Percentiles rank a stretch among this genome's conserved stretches.
Evolutionary conservation across 768 basidiomycete genomes (phyloP).

Genomic region (Leccinellum albellum): DNA sequence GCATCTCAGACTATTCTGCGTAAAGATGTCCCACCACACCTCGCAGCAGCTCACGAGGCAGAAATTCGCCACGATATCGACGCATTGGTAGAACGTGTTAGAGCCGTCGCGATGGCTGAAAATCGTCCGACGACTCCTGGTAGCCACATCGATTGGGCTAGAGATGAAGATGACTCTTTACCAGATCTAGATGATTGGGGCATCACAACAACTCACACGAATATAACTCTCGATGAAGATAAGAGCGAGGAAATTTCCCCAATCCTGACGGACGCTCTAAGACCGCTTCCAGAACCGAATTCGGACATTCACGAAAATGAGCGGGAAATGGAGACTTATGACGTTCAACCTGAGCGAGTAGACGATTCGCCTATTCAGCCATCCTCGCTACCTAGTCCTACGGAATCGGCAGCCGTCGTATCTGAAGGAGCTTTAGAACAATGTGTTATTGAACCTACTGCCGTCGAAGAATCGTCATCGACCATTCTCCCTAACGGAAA

Average conservation of each 20-base stretch:
- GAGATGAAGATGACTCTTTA: conserved; percentile 75
- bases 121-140: conserved; percentile 67
- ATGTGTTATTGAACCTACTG: conserved; percentile 12
- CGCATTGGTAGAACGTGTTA: conserved; percentile 72
- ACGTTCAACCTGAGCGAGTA: conserved; percentile 4
- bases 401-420: not conserved
- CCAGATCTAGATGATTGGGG: conserved; percentile 89
- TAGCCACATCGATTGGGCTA: conserved; percentile 86
- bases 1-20: conserved; percentile 29
- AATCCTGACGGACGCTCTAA: conserved; percentile 61
- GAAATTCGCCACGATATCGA: conserved; percentile 66
- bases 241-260: conserved; percentile 55
- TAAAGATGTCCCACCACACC: conserved; percentile 62
- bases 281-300: conserved; percentile 51
- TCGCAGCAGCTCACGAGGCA: conserved; percentile 34
- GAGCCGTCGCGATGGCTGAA: conserved; percentile 68
- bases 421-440: conserved; percentile 16
- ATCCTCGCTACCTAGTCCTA: conserved; percentile 5
- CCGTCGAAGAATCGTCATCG: conserved; percentile 5
- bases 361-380: conserved; percentile 7
- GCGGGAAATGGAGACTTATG: conserved; percentile 21
- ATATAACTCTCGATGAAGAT: conserved; percentile 24
- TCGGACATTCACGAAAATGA: conserved; percentile 23
- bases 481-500: conserved; percentile 13
- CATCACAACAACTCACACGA: conserved; percentile 44